phyloP scores from a whole-genome alignment of 305 asterid genomes.

The Fraxinus sp. region DNA sequence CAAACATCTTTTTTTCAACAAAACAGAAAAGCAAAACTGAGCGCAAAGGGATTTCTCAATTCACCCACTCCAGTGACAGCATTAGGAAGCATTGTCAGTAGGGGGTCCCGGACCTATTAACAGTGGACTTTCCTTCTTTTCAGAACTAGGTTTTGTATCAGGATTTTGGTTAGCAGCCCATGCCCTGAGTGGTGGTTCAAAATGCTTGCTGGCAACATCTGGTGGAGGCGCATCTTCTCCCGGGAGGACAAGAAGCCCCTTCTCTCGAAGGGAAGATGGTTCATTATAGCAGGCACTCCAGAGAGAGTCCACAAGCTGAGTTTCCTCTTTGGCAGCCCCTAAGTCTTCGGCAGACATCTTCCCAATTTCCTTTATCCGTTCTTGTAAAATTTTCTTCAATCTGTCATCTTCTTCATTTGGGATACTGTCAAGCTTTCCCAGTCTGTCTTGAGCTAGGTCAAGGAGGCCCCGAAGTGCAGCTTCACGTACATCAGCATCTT shows the following conservation, averaged over 20 bases:
- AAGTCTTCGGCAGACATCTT: constrained; percentile 71
- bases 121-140: constrained; percentile 54
- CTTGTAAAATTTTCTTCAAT: constrained; percentile 61
- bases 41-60: constrained; percentile 9
- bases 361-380: constrained; percentile 57
- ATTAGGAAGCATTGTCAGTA: background rate
- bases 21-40: background rate
- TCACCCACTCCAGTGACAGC: constrained; percentile 10
- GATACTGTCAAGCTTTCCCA: constrained; percentile 22
- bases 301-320: constrained; percentile 71
- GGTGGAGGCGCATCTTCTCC: constrained; percentile 87
- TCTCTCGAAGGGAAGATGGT: constrained; percentile 70
- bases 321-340: constrained; percentile 75
- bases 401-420: constrained; percentile 48
- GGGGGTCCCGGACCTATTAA: constrained; percentile 56
- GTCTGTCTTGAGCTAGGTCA: constrained; percentile 46
- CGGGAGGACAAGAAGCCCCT: constrained; percentile 65
- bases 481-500: constrained; percentile 75
- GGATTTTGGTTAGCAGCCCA: constrained; percentile 62
- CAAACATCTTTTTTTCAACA: background rate
- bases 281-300: constrained; percentile 62
- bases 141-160: constrained; percentile 30
- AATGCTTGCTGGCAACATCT: constrained; percentile 70
- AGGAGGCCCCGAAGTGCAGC: constrained; percentile 77
- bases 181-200: constrained; percentile 74